A percentile compares a stretch with the other conserved stretches of the same genome.
Evolutionary conservation across 768 basidiomycete species (phyloP).

Genomic region (Kondoa malvinella): DNA sequence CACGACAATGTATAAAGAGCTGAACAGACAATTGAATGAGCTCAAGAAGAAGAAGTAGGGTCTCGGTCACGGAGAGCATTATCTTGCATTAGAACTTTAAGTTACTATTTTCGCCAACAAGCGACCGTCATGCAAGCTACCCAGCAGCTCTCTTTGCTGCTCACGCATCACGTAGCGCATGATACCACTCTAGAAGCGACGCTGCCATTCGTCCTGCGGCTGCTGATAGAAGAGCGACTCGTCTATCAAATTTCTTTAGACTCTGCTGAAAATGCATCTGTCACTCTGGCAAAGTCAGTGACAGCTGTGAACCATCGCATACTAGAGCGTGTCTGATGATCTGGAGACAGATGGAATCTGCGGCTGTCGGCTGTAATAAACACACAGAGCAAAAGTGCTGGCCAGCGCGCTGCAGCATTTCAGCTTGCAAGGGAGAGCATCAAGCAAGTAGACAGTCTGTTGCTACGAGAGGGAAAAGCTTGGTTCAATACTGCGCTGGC

Average conservation of each 20-base stretch:
- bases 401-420: constrained; percentile 9
- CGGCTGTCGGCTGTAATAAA: constrained; percentile 7
- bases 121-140: constrained; percentile 2
- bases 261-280: constrained; percentile 7
- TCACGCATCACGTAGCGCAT: constrained; percentile 13
- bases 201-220: not conserved
- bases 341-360: constrained; percentile 11
- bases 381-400: constrained; percentile 7
- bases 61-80: too few species aligned
- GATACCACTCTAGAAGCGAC: constrained; percentile 10
- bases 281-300: constrained; percentile 11
- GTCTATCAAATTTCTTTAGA: not conserved
- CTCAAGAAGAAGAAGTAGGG: too few species aligned
- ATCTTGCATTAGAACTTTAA: too few species aligned
- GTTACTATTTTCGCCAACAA: not conserved
- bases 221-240: constrained; percentile 10
- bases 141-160: constrained; percentile 7
- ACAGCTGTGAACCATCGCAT: not conserved
- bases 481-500: constrained; percentile 12
- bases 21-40: too few species aligned
- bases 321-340: not conserved
- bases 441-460: constrained; percentile 10
- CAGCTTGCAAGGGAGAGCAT: constrained; percentile 5
- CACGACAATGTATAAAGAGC: too few species aligned
- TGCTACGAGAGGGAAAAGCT: constrained; percentile 7